phyloP scores from a whole-genome alignment of 257 asterid genomes.

The Striga asiatica region DNA sequence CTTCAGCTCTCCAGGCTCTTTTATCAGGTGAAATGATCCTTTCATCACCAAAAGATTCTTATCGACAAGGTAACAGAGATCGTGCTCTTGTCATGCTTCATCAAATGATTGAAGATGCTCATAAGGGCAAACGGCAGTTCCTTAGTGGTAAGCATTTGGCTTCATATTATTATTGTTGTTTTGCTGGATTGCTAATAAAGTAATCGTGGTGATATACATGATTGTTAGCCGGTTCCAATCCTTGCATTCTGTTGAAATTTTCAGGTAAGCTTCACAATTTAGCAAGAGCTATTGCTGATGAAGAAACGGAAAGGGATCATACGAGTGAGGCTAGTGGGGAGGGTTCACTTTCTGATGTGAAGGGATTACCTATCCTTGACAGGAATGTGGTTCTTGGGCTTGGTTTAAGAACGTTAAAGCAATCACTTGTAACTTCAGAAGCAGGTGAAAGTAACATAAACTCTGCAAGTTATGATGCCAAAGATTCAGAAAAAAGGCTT shows the following conservation, averaged over 20 bases:
- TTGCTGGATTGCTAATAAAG: constrained; percentile 2
- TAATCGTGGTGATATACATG: constrained; percentile 4
- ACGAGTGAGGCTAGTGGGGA: constrained; percentile 44
- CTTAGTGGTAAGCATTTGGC: constrained; percentile 56
- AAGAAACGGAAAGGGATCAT: constrained; percentile 72
- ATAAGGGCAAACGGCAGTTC: constrained; percentile 89
- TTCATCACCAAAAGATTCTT: constrained; percentile 49
- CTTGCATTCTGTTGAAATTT: constrained; percentile 11
- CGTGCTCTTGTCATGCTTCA: constrained; percentile 93
- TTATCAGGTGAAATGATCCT: constrained; percentile 67
- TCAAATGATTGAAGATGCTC: constrained; percentile 99
- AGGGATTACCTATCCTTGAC: constrained; percentile 37
- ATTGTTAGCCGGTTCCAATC: constrained; percentile 9
- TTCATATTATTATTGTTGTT: constrained; percentile 8
- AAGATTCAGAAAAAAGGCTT: constrained; percentile 64
- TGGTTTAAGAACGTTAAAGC: constrained; percentile 68
- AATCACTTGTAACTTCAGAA: constrained; percentile 26
- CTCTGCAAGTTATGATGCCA: constrained; percentile 63
- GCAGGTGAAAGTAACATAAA: constrained; percentile 43
- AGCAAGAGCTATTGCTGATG: constrained; percentile 95
- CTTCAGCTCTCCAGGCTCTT: constrained; percentile 72
- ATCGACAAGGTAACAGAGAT: constrained; percentile 76
- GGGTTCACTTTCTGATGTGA: constrained; percentile 49
- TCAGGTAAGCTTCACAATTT: constrained; percentile 93
- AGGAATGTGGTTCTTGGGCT: constrained; percentile 73